Evolutionary conservation across 768 basidiomycete species (phyloP).

Genomic region (Tephrocybe sp.): DNA sequence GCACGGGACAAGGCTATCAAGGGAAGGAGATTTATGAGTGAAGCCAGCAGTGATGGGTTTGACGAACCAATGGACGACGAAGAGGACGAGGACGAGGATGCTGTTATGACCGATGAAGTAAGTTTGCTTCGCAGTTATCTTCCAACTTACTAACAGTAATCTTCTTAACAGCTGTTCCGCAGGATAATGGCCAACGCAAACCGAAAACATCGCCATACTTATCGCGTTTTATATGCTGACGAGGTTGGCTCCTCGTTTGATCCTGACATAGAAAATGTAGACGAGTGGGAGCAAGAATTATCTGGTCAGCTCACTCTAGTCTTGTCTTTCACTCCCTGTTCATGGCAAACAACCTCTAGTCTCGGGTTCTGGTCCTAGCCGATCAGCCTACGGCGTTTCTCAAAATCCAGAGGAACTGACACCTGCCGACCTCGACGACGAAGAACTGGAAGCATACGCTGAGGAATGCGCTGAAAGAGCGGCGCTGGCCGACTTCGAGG

Average conservation of each 20-base stretch:
- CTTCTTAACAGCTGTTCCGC: conserved; percentile 54
- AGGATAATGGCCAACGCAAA: conserved; percentile 61
- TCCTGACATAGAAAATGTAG: conserved; percentile 66
- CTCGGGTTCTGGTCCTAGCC: background rate
- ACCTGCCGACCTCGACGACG: conserved; percentile 53
- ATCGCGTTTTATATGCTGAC: conserved; percentile 60
- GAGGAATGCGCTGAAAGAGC: conserved; percentile 46
- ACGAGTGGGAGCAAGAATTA: conserved; percentile 60
- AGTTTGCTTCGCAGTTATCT: conserved; percentile 10
- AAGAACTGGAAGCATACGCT: conserved; percentile 60
- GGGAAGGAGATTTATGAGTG: conserved; percentile 33
- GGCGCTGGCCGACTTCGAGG: conserved; percentile 46
- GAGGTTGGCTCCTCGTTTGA: conserved; percentile 81
- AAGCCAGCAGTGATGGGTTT: conserved; percentile 50
- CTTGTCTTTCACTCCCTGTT: background rate
- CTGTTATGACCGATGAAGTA: conserved; percentile 65
- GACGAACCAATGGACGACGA: conserved; percentile 38
- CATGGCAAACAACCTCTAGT: background rate
- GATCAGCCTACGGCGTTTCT: background rate
- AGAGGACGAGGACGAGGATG: conserved; percentile 61
- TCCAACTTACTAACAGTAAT: conserved; percentile 1
- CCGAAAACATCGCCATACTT: conserved; percentile 49
- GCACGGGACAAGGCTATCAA: conserved; percentile 51
- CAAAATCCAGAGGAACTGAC: conserved; percentile 22
- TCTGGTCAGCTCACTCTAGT: conserved; percentile 32